phyloP scores from a whole-genome alignment of 2,329 filamentous ascomycete species.

The Erysiphe neolycopersici region DNA sequence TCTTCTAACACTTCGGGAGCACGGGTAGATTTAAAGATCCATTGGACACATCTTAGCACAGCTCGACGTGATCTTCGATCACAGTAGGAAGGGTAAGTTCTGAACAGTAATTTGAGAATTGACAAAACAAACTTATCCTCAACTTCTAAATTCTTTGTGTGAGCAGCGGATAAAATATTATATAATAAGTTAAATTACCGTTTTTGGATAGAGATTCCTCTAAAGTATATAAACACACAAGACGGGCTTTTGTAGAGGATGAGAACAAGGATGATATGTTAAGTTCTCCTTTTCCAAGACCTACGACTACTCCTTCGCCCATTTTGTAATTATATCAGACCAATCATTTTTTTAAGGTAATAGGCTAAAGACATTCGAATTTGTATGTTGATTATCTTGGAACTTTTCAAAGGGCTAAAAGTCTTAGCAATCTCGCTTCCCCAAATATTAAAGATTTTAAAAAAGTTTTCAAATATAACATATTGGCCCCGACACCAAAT shows the following conservation, averaged over 20 bases:
- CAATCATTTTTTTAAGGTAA: no score
- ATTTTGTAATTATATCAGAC: neutral
- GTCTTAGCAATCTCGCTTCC: no score
- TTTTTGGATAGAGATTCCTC: conserved; percentile 28
- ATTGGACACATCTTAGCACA: conserved; percentile 52
- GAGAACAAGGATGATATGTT: conserved; percentile 24
- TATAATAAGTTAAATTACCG: conserved; percentile 17
- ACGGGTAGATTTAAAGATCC: conserved; percentile 31
- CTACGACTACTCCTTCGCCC: neutral
- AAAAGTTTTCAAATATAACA: no score
- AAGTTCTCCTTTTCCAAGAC: neutral
- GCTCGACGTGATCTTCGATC: conserved; percentile 65
- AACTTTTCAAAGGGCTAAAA: no score
- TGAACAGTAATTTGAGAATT: conserved; percentile 51
- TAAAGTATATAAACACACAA: conserved; percentile 25
- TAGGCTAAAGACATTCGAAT: no score
- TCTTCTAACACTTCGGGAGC: conserved; percentile 30
- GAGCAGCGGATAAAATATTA: neutral
- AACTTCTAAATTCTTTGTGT: neutral
- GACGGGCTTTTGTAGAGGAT: conserved; percentile 31
- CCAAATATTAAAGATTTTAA: no score
- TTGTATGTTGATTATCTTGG: no score
- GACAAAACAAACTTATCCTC: neutral
- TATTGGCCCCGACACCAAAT: neutral
- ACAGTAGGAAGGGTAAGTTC: conserved; percentile 64